phyloP scores from a whole-genome alignment of 1,284 basidiomycete genomes.

The Tylopilus sp. region DNA sequence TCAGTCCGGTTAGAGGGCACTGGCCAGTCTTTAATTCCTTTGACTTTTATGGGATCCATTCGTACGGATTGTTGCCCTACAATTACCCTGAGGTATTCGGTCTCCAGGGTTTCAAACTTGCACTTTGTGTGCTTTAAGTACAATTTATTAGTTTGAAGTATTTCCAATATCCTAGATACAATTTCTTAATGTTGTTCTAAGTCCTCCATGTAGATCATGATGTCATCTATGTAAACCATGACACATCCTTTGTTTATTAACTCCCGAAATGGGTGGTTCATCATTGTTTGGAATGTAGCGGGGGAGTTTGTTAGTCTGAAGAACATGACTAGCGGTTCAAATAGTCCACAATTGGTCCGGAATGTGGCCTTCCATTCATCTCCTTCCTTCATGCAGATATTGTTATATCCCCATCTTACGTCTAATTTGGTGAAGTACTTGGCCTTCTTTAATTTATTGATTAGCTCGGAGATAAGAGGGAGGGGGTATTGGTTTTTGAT shows the following conservation, averaged over 20 bases:
- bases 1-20: background rate
- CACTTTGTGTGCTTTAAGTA: background rate
- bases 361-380: slow-evolving; percentile 13
- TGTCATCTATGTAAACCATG: background rate
- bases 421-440: slow-evolving; percentile 2
- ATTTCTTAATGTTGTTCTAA: background rate
- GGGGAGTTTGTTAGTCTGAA: background rate
- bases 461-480: accelerated
- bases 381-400: background rate
- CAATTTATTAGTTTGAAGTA: background rate
- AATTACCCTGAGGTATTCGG: background rate
- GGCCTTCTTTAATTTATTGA: background rate
- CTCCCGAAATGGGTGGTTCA: background rate
- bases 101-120: background rate
- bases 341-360: background rate
- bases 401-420: slow-evolving; percentile 6
- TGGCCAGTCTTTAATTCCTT: background rate
- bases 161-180: accelerated
- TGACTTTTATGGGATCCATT: background rate
- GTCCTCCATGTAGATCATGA: background rate
- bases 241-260: background rate
- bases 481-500: background rate
- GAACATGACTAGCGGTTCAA: slow-evolving; percentile 5
- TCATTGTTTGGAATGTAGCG: background rate
- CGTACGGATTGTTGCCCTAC: background rate